Conservation (phyloP, 2,329 filamentous ascomycete species). For the Pyrenophora seminiperda region DNA sequence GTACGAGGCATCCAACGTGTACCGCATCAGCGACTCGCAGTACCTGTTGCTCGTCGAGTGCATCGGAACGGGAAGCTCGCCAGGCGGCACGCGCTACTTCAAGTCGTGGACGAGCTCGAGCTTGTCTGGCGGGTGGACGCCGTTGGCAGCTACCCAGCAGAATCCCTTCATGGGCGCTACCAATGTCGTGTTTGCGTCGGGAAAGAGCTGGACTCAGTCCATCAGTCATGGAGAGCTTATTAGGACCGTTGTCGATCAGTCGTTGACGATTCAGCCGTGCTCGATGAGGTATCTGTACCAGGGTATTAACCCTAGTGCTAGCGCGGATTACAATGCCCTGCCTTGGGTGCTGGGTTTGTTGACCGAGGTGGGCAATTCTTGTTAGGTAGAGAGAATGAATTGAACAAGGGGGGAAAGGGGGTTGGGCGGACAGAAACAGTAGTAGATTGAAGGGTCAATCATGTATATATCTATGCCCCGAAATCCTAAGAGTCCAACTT, state of each 20-base stretch:
- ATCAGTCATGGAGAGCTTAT: slow-evolving; percentile 48
- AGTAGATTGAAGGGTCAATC: too few species aligned
- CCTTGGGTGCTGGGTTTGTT: slow-evolving; percentile 48
- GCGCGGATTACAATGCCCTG: slow-evolving; percentile 44
- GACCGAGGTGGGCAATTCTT: slow-evolving; percentile 23
- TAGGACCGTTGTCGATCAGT: slow-evolving; percentile 47
- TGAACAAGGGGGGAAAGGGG: background rate
- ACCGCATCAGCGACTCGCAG: slow-evolving; percentile 35
- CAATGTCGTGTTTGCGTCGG: slow-evolving; percentile 45
- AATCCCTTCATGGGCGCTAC: slow-evolving; percentile 48
- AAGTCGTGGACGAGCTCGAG: slow-evolving; percentile 47
- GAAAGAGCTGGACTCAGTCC: slow-evolving; percentile 46
- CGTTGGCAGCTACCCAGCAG: slow-evolving; percentile 43
- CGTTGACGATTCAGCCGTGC: slow-evolving; percentile 43
- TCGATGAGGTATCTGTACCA: slow-evolving; percentile 49
- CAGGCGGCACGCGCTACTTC: slow-evolving; percentile 45
- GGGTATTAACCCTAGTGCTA: slow-evolving; percentile 42
- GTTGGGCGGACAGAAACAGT: background rate
- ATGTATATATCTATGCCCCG: too few species aligned
- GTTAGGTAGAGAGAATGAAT: background rate
- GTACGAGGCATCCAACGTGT: slow-evolving; percentile 50
- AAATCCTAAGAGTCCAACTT: slow-evolving; percentile 49
- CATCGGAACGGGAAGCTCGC: slow-evolving; percentile 36
- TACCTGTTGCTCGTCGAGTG: slow-evolving; percentile 51
- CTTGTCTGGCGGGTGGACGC: slow-evolving; percentile 44